A percentile compares a stretch with the other conserved stretches of the same genome.
Conservation (phyloP, 2,329 filamentous ascomycete species). For the Colletotrichum eremochloae region DNA sequence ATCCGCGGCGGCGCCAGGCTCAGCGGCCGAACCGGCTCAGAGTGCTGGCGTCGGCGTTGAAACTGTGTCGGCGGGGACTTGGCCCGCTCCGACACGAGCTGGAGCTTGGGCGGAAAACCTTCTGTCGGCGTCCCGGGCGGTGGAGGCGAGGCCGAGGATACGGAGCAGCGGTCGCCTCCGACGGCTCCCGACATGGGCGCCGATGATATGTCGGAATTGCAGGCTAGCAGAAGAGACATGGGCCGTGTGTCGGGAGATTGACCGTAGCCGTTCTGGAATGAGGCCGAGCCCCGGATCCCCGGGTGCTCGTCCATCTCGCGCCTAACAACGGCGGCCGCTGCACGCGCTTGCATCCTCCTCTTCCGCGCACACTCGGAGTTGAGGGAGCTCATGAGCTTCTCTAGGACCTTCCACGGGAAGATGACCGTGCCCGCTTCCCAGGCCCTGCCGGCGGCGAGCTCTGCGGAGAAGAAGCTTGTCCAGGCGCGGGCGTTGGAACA, state of each 20-base stretch:
- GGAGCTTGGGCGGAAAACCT: conserved; percentile 21
- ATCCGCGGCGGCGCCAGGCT: conserved; percentile 35
- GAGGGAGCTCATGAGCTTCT: conserved; percentile 38
- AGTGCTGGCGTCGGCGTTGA: conserved; percentile 32
- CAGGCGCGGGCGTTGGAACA: conserved; percentile 38
- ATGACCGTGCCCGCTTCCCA: conserved; percentile 37
- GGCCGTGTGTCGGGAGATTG: conserved; percentile 4
- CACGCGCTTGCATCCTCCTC: conserved; percentile 20
- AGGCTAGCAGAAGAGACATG: conserved; percentile 17
- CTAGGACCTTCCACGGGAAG: conserved; percentile 33
- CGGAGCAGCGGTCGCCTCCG: conserved; percentile 17
- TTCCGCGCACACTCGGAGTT: conserved; percentile 30
- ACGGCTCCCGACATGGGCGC: not conserved
- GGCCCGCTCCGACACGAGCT: conserved; percentile 23
- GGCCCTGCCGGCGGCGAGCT: conserved; percentile 29
- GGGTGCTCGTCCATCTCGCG: conserved; percentile 25
- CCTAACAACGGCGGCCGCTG: not conserved
- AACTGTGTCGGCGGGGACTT: conserved; percentile 11
- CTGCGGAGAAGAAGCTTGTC: conserved; percentile 36
- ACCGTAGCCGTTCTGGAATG: conserved; percentile 1
- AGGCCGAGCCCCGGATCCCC: not conserved
- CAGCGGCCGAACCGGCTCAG: conserved; percentile 29
- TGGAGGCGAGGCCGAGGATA: conserved; percentile 16
- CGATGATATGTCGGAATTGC: not conserved
- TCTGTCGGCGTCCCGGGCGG: conserved; percentile 30